These are phyloP conservation scores for Penicillium sp. DNA, from an alignment of 2,329 filamentous ascomycete genomes.

Conservation along the genomic window DNA sequence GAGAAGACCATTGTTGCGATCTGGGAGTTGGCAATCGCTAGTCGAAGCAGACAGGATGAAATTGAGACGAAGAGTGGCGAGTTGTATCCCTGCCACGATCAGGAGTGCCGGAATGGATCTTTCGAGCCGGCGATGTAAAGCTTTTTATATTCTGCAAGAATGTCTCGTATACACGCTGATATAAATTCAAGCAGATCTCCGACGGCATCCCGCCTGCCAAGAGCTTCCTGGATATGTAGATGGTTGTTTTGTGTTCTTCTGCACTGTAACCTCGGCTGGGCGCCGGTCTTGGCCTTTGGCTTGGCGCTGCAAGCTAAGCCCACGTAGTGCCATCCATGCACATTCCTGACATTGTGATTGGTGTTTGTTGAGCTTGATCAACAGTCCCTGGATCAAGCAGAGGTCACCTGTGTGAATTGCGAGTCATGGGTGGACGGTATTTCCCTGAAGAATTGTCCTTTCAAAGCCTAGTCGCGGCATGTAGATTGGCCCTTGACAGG, in stretches of 20 bases:
- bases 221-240: background rate
- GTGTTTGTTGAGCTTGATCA: slow-evolving; percentile 4
- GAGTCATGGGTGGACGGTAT: slow-evolving; percentile 2
- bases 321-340: slow-evolving; percentile 7
- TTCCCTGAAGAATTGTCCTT: background rate
- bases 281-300: slow-evolving; percentile 21
- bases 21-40: background rate
- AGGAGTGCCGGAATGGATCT: background rate
- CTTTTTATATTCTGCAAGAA: background rate
- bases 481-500: background rate
- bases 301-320: slow-evolving; percentile 26
- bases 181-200: background rate
- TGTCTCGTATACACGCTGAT: background rate
- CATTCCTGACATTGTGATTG: background rate
- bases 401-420: background rate
- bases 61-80: too few species aligned
- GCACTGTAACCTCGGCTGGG: slow-evolving; percentile 20
- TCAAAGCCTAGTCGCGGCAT: background rate
- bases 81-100: background rate
- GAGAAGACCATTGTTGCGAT: background rate
- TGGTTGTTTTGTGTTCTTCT: slow-evolving; percentile 5
- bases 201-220: slow-evolving; percentile 10
- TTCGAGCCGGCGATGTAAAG: background rate
- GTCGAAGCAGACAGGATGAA: background rate
- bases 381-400: background rate